Base-by-base conservation (phyloP, 345 rosid species). In the Rubroshorea leprosula region DNA sequence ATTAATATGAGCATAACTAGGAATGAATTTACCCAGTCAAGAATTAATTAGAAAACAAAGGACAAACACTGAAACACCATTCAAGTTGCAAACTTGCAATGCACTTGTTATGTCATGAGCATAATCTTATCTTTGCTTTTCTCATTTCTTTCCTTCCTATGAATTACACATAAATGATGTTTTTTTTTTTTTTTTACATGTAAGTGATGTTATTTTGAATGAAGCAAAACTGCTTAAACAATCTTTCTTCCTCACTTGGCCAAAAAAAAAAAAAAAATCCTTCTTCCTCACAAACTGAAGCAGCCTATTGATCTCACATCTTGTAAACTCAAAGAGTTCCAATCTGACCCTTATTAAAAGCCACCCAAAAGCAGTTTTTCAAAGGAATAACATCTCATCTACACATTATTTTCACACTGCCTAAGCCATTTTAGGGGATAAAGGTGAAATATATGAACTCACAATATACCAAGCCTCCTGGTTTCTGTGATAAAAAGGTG, bases 381-480 rank as follows among this genome's bases (percentile, higher is more conserved):
- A 35, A 29, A 29, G 35, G 35, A 29, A n/a, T n/a, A n/a, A n/a
- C n/a, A n/a, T n/a, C n/a, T n/a, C n/a, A n/a, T n/a, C n/a, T n/a
- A n/a, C n/a, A n/a, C 48, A 44, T 5, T 6, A 41, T 14, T 51
- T 21, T 10, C 3, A 25, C 23, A 2, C 9, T 4, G 14, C 6
- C 7, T 22, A 1, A 16, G 45, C 15, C 4, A 3, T 21, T 3
- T 1, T 0, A 23, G 59, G 39, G 12, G 41, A 35, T 35, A 35
- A 6, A 35, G 41, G 41, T 13, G 11, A 63, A 27, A 57, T 24
- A 61, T 49, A 58, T 8, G 15, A 17, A 70, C 98, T 73, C 70
- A 92, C 98, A 92, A 48, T 60, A 89, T 83, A 20, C 96, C 96
- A 23, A 89, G 84, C 58, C 98, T 69, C 71, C 86, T 83, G 0